Conservation (phyloP, 139 green algal genomes). For the Pycnococcus provasolii region DNA sequence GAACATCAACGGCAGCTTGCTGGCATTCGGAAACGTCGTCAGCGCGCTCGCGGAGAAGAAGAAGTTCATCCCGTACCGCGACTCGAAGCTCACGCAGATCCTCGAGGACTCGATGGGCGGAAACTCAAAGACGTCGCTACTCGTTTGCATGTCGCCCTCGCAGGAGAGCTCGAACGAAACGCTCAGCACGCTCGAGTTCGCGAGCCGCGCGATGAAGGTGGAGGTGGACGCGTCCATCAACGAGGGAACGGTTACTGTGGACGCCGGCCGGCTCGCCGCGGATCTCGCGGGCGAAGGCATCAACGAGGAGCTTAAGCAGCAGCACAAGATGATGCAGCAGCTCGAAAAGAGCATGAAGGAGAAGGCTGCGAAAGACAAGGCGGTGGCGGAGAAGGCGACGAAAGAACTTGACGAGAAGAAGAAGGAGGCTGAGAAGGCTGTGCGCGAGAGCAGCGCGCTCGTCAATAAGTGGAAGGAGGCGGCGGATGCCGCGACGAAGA, state of each 20-base stretch:
- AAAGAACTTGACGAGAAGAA: constrained; percentile 10
- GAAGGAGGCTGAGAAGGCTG: neutral
- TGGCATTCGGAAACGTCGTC: constrained; percentile 30
- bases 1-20: constrained; percentile 33
- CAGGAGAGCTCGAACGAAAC: constrained; percentile 17
- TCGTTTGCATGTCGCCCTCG: constrained; percentile 22
- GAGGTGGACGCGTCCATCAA: constrained; percentile 22
- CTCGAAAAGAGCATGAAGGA: constrained; percentile 10
- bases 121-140: constrained; percentile 29
- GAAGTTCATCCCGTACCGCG: constrained; percentile 40
- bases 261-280: constrained; percentile 12
- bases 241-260: constrained; percentile 12
- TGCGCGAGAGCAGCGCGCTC: neutral
- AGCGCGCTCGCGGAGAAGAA: constrained; percentile 21
- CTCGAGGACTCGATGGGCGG: constrained; percentile 34
- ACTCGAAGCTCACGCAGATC: constrained; percentile 53
- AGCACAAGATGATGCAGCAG: constrained; percentile 12
- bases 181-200: constrained; percentile 31
- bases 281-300: constrained; percentile 19
- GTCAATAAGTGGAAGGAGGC: neutral
- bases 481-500: neutral
- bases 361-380: constrained; percentile 7
- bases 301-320: constrained; percentile 14
- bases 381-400: constrained; percentile 10
- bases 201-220: constrained; percentile 24